Base-by-base conservation (phyloP, 2,329 filamentous ascomycete species). In the Gyromitra esculenta region DNA sequence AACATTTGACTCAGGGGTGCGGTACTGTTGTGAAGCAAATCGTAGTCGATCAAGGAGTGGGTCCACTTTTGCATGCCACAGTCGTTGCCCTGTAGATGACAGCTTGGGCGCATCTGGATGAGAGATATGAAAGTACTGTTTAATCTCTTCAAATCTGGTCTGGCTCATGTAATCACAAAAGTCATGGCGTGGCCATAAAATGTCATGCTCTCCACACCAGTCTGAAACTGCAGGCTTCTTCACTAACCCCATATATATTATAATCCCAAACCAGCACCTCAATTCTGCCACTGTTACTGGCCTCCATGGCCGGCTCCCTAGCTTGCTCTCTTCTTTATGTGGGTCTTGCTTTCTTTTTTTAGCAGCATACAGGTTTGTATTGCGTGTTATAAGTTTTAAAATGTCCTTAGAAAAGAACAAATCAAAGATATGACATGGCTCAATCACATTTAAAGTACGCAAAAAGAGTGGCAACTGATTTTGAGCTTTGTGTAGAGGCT, bases 231-330 rank as follows among this genome's bases (percentile, higher is more conserved):
- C 18, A 9, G 71, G 64, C 21, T 37, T 4, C 13, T 15, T 9
- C 59, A 43, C 31, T 7, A 74, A 21, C 9, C 64, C 52, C 31
- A 69, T 74, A 62, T 74, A 74, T 18, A 70, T 62, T 0, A 69
- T 45, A 6, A 74, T 21, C 0, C 50, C 63, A 57, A 66, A 54
- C 63, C 64, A 74, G 48, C 25, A 35, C 9, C 59, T 35, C 8
- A 74, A 35, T 35, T 69, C 71, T 18, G 25, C 64, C 56, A 43
- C 5, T 31, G 25, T 50, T 9, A 60, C 31, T 45, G 21, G 2
- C 31, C 56, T 50, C 71, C 50, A 74, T 18, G 25, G 21, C 18
- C 52, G 35, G 18, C 45, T 41, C 13, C 8, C 4, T 9, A 21
- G 6, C 4, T 39, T 25, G 1, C 31, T 50, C 1, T 5, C 31